Evolutionary conservation across 1,139 yeast genomes (phyloP).

Genomic region (Kurtzmaniella quercitrusa): DNA sequence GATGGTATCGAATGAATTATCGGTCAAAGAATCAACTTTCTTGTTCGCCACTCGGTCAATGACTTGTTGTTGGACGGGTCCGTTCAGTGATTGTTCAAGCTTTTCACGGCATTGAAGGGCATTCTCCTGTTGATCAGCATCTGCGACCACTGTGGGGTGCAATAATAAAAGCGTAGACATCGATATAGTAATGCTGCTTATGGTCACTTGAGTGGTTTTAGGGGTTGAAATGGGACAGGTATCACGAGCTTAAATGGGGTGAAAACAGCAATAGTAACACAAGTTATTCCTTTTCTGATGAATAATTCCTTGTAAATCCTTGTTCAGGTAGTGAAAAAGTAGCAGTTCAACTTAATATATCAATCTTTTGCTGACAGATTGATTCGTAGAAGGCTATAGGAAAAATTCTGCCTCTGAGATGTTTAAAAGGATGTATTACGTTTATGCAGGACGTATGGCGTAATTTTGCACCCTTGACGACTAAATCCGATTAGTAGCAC

Average conservation of each 20-base stretch:
- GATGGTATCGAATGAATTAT: conserved; percentile 44
- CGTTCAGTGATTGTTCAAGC: conserved; percentile 15
- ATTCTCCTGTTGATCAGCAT: conserved; percentile 30
- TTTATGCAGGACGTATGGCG: not conserved
- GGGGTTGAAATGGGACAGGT: too few species aligned
- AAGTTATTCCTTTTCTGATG: too few species aligned
- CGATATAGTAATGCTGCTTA: too few species aligned
- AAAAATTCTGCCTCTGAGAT: not conserved
- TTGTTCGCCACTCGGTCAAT: conserved; percentile 65
- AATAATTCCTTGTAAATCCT: too few species aligned
- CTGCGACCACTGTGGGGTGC: conserved; percentile 71
- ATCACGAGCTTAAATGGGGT: too few species aligned
- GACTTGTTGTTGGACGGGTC: conserved; percentile 54
- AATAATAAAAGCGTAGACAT: conserved; percentile 46
- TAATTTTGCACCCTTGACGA: not conserved
- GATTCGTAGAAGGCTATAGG: too few species aligned
- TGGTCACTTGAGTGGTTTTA: not conserved
- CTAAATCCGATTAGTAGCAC: too few species aligned
- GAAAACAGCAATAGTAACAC: too few species aligned
- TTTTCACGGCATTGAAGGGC: conserved; percentile 37
- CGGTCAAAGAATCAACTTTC: conserved; percentile 42
- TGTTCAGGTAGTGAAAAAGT: too few species aligned
- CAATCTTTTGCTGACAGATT: too few species aligned
- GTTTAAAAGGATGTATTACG: not conserved
- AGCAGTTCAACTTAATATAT: too few species aligned